Base-by-base conservation (phyloP, 768 basidiomycete species). In the Termitomyces sp. region DNA sequence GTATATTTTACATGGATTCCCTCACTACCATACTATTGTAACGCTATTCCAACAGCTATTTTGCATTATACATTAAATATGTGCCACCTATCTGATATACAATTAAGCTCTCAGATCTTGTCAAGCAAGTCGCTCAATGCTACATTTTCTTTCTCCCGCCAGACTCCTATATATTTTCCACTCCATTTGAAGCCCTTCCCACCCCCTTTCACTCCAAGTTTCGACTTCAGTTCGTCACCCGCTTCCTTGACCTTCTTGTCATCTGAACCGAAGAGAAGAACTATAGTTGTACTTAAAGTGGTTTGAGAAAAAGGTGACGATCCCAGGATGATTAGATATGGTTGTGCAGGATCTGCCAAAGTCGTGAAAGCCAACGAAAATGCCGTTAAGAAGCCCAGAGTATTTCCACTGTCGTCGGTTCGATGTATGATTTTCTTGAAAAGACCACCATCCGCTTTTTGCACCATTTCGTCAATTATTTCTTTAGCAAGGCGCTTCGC, bases 181-280 rank as follows among this genome's bases (percentile, higher is more conserved):
- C 89, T 90, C 86, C 89, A 91, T 62, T 79, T 81, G 17, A 72
- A 61, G 1, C 87, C 89, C 64, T 87, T 90, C 4, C 90, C 89
- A 11, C 91, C 91, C 7, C 91, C 91, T 71, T 86, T 92, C 47
- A 87, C 75, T 9, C 75, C 74, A 30, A 87, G 71, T 60, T 78
- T 83, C 5, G 70, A 65, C 67, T 82, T 89, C 43, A 88, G 66
- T 26, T 66, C 73, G 3, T 84, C 84, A 3, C 87, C 86, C 1
- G 70, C 71, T 59, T 71, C 74, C 68, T 85, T 87, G 17, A 89
- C 85, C 10, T 70, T 71, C 51, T 78, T 73, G 38, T 84, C 84
- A 30, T 84, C 81, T 4, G 79, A 78, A 1, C 87, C 86, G 53
- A 85, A 66, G 12, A 88, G 69, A 35, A 91, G 67, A 23, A 89